Evolutionary conservation across 2,329 filamentous ascomycete species (phyloP).

Genomic region (Fonsecaea monophora): DNA sequence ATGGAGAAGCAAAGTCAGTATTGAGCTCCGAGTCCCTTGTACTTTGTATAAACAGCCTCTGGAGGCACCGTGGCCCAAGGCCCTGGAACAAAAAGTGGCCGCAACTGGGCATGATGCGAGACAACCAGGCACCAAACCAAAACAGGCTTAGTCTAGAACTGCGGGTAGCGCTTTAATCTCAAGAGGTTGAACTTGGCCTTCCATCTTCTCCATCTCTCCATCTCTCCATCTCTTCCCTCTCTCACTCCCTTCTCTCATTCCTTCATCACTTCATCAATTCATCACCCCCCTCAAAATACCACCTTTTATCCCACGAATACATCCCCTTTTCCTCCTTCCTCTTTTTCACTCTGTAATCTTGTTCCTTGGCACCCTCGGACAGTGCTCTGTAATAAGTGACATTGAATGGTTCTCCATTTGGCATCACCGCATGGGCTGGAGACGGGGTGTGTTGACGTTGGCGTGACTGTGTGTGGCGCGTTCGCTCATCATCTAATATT

Average conservation of each 20-base stretch:
- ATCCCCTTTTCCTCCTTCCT: background rate
- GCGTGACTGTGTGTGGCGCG: conserved; percentile 37
- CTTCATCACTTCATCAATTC: conserved; percentile 22
- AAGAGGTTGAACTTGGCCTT: conserved; percentile 26
- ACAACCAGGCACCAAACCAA: background rate
- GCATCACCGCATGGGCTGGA: conserved; percentile 38
- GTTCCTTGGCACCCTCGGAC: conserved; percentile 26
- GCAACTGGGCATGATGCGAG: background rate
- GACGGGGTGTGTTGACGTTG: conserved; percentile 36
- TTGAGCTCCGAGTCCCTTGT: background rate
- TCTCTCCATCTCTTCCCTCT: conserved; percentile 1
- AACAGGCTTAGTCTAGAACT: conserved; percentile 41
- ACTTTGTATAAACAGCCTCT: background rate
- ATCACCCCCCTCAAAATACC: conserved; percentile 3
- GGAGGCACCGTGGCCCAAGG: background rate
- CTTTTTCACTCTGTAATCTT: conserved; percentile 33
- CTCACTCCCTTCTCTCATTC: conserved; percentile 22
- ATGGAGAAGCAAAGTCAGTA: conserved; percentile 2
- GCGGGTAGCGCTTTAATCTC: conserved; percentile 43
- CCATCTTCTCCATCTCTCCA: background rate
- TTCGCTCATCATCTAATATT: conserved; percentile 37
- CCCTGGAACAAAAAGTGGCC: background rate
- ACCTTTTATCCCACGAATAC: conserved; percentile 13
- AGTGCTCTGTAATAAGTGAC: conserved; percentile 38
- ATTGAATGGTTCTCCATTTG: conserved; percentile 36